Evolutionary conservation across 169 alveolate species (phyloP).

Genomic region (Cryptosporidium ryanae): DNA sequence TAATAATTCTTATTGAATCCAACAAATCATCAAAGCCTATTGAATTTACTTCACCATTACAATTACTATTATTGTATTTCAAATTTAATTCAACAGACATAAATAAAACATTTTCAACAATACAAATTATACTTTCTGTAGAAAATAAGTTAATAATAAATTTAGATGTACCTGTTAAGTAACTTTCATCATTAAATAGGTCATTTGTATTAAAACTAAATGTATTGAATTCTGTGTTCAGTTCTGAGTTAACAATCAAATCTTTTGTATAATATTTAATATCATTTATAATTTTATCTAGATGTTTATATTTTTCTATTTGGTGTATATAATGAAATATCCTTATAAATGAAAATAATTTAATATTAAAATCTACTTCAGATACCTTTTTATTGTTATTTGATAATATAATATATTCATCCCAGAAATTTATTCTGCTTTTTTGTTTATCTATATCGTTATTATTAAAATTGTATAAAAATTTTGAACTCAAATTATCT

Average conservation of each 20-base stretch:
- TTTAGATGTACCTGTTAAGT: background rate
- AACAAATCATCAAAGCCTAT: conserved; percentile 2
- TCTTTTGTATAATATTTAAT: conserved; percentile 1
- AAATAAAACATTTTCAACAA: background rate
- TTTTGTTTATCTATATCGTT: background rate
- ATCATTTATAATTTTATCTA: background rate
- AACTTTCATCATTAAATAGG: background rate
- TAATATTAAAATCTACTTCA: conserved; percentile 8
- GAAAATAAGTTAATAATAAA: conserved; percentile 12
- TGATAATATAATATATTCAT: background rate
- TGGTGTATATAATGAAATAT: conserved; percentile 37
- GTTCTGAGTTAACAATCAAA: background rate
- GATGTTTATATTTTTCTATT: background rate
- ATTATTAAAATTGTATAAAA: background rate
- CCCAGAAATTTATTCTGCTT: background rate
- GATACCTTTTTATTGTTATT: conserved; percentile 6
- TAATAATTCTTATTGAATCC: conserved; percentile 7
- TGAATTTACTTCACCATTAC: background rate
- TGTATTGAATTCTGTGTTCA: background rate
- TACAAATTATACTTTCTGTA: background rate
- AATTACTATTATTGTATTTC: background rate
- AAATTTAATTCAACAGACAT: background rate
- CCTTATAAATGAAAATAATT: conserved; percentile 23
- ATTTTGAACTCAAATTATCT: background rate
- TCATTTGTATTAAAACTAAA: background rate